Evolutionary conservation across 2,329 filamentous ascomycete species (phyloP).

Genomic region (Phaeoacremonium minimum): DNA sequence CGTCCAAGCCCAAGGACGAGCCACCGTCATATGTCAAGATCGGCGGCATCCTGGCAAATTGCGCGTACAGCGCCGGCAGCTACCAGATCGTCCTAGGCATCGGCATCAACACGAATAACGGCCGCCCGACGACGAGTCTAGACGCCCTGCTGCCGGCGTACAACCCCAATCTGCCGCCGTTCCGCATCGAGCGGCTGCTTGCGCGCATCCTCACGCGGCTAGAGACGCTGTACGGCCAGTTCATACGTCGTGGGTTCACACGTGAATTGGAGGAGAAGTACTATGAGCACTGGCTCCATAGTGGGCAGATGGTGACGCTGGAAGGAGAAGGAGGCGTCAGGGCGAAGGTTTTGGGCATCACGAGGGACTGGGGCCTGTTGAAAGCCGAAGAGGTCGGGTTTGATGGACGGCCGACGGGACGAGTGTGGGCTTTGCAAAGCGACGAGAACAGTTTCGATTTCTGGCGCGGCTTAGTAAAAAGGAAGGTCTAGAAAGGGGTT

Average conservation of each 20-base stretch:
- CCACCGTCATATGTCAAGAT: constrained; percentile 73
- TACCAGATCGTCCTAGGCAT: constrained; percentile 86
- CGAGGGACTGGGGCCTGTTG: constrained; percentile 84
- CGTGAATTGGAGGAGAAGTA: constrained; percentile 69
- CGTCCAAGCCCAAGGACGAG: constrained; percentile 39
- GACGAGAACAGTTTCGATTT: constrained; percentile 99
- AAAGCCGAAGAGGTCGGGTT: constrained; percentile 76
- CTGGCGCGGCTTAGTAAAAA: constrained; percentile 79
- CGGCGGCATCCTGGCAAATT: constrained; percentile 88
- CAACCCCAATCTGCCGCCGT: constrained; percentile 40
- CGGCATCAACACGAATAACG: constrained; percentile 82
- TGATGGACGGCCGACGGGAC: constrained; percentile 71
- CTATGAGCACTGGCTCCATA: constrained; percentile 83
- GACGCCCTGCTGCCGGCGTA: constrained; percentile 61
- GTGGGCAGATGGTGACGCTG: constrained; percentile 65
- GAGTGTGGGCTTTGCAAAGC: constrained; percentile 80
- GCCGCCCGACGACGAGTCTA: constrained; percentile 81
- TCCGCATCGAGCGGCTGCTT: constrained; percentile 75
- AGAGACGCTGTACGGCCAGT: constrained; percentile 71
- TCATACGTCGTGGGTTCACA: constrained; percentile 73
- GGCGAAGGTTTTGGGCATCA: constrained; percentile 81
- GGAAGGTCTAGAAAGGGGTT: constrained; percentile 55
- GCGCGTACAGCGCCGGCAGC: constrained; percentile 68
- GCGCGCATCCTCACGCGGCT: constrained; percentile 76
- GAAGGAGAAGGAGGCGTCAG: constrained; percentile 73